phyloP scores from a whole-genome alignment of 768 basidiomycete genomes.

The Leccinum subgranulosum region DNA sequence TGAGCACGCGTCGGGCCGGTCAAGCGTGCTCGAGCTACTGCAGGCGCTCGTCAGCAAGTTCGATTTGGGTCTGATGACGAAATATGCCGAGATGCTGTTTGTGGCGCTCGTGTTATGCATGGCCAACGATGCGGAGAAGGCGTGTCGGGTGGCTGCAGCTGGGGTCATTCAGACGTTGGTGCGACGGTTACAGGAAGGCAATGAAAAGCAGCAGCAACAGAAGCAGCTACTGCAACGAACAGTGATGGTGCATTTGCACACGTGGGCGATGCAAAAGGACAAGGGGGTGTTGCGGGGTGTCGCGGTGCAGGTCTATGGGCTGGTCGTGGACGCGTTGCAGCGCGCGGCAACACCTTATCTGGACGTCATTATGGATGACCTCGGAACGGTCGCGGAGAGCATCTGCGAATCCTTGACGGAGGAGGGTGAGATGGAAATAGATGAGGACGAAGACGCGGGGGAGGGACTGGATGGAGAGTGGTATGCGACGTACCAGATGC shows the following conservation, averaged over 20 bases:
- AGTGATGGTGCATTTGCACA: constrained; percentile 68
- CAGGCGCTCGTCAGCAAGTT: constrained; percentile 83
- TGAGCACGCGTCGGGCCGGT: constrained; percentile 82
- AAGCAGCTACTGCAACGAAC: constrained; percentile 48
- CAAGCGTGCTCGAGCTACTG: constrained; percentile 94
- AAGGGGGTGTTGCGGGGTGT: constrained; percentile 67
- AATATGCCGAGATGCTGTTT: constrained; percentile 87
- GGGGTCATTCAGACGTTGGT: constrained; percentile 79
- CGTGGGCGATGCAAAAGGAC: constrained; percentile 68
- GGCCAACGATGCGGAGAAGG: constrained; percentile 89
- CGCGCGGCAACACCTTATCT: constrained; percentile 44
- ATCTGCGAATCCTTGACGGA: constrained; percentile 10
- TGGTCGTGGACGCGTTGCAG: constrained; percentile 70
- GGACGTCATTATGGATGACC: constrained; percentile 51
- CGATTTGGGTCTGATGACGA: constrained; percentile 63
- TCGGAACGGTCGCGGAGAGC: constrained; percentile 34
- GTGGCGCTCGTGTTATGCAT: constrained; percentile 88
- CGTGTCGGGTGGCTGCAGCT: constrained; percentile 87
- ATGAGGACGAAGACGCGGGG: constrained; percentile 38
- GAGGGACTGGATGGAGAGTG: constrained; percentile 65
- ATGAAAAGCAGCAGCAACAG: constrained; percentile 46
- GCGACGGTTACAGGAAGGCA: constrained; percentile 58
- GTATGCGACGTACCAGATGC: constrained; percentile 79
- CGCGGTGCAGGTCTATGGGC: constrained; percentile 78
- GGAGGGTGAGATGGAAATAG: constrained; percentile 44